Evolutionary conservation across 2,329 filamentous ascomycete genomes (phyloP), one percentile per base, ranked within the genome.

Genomic region (Paecilomyces sp.): DNA sequence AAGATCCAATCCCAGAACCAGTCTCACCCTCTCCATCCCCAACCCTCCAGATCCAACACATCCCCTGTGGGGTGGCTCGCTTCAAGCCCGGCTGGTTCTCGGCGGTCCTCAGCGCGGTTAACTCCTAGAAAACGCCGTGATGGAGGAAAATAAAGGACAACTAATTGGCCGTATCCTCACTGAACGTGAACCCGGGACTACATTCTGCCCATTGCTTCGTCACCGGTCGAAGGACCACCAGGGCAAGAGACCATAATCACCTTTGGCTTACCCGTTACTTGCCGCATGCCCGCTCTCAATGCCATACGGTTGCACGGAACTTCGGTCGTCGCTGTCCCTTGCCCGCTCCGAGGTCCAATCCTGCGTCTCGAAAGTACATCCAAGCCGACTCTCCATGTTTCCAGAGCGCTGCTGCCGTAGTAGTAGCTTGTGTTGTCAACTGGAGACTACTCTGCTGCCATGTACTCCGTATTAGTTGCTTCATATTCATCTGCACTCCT

Each of bases 261-360:
- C 31, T 28, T 28, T 55, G 31, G 3, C 3, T n/a, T 30, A 25
- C 25, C 25, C n/a, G 51, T 30, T 24, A 51, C 13, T 12, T 25
- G 51, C 51, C 51, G 22, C 51, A 53, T 53, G 51, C 51, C 51
- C 24, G 51, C 22, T 28, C 22, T 9, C 22, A 11, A 58, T 30
- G 58, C 61, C 5, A 33, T 33, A 33, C 31, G 61, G 61, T 58
- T 57, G 50, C 58, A 61, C 60, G 61, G 61, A 63, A 60, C 31
- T 56, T 59, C 58, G 61, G 61, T 41, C 59, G 8, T 57, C 18
- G 9, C 22, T 28, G n/a, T 57, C 57, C 47, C 24, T 33, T 31
- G 22, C 41, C 13, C 25, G 13, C 53, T 12, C 61, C 61, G 61
- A 63, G 61, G 61, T 63, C 58, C 51, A 53, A 25, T 11, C 51